phyloP scores from a whole-genome alignment of 148 eudicot genomes.

The Amaranthus palmeri region DNA sequence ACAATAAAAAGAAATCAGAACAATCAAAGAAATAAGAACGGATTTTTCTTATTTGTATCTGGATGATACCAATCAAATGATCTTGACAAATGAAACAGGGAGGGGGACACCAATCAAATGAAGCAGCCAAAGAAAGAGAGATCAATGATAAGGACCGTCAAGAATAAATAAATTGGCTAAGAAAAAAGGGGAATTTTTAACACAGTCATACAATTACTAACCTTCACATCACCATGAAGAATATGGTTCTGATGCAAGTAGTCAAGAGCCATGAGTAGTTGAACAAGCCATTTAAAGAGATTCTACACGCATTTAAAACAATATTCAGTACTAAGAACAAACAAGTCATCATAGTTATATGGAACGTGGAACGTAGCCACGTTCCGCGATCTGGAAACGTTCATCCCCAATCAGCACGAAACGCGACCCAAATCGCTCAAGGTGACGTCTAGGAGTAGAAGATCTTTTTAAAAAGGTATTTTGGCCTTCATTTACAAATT shows the following conservation, averaged over 20 bases:
- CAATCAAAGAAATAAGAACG: no score
- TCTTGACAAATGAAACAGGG: slow-evolving; percentile 87
- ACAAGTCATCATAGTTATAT: no score
- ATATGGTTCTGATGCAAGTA: slow-evolving; percentile 82
- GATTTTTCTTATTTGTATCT: no score
- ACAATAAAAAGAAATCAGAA: no score
- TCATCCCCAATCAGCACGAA: no score
- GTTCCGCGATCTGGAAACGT: no score
- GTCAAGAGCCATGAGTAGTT: slow-evolving; percentile 89
- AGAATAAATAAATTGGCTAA: neutral
- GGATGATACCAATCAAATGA: slow-evolving; percentile 4
- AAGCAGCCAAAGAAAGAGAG: slow-evolving; percentile 18
- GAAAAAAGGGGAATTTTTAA: neutral
- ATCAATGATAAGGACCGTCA: slow-evolving; percentile 7
- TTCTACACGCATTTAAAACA: slow-evolving; percentile 44
- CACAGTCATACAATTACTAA: slow-evolving; percentile 18
- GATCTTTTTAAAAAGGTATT: slow-evolving; percentile 78
- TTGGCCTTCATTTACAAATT: neutral
- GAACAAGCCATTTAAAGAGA: slow-evolving; percentile 94
- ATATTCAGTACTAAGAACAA: neutral
- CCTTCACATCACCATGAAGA: slow-evolving; percentile 99
- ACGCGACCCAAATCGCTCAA: no score
- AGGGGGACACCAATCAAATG: no score
- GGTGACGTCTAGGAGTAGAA: slow-evolving; percentile 18
- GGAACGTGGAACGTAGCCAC: no score